These are phyloP conservation scores for Batkoa obscura DNA, from an alignment of 371 early-diverging fungal species.

Conservation along the genomic window DNA sequence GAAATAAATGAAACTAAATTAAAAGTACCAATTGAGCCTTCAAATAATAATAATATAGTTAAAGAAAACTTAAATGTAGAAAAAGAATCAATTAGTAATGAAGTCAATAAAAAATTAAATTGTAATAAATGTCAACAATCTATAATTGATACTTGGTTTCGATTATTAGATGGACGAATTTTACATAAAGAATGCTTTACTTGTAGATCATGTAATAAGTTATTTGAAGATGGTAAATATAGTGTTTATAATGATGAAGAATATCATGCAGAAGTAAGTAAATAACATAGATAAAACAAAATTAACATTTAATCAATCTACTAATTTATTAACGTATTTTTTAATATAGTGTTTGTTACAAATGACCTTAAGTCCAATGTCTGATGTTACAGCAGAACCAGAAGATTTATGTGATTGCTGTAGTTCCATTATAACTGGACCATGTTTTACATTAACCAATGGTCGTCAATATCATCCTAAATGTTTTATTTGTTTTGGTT, in stretches of 20 bases:
- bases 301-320: not conserved
- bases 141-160: constrained; percentile 2
- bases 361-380: not conserved
- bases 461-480: constrained; percentile 6
- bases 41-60: too few species aligned
- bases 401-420: constrained; percentile 3
- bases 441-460: constrained; percentile 5
- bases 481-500: constrained; percentile 7
- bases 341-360: constrained; percentile 2
- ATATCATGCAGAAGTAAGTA: constrained; percentile 6
- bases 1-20: too few species aligned
- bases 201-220: not conserved
- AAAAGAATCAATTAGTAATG: too few species aligned
- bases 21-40: too few species aligned
- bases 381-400: constrained; percentile 2
- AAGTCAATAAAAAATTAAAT: not conserved
- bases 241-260: constrained; percentile 5
- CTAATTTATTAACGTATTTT: not conserved
- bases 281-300: not conserved
- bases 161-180: not conserved
- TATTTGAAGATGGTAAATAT: constrained; percentile 3
- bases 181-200: constrained; percentile 4
- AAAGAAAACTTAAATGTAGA: too few species aligned
- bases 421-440: not conserved
- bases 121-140: not conserved